Base-by-base conservation (phyloP, 1,284 basidiomycete species). In the Cystobasidiaceae sp. region DNA sequence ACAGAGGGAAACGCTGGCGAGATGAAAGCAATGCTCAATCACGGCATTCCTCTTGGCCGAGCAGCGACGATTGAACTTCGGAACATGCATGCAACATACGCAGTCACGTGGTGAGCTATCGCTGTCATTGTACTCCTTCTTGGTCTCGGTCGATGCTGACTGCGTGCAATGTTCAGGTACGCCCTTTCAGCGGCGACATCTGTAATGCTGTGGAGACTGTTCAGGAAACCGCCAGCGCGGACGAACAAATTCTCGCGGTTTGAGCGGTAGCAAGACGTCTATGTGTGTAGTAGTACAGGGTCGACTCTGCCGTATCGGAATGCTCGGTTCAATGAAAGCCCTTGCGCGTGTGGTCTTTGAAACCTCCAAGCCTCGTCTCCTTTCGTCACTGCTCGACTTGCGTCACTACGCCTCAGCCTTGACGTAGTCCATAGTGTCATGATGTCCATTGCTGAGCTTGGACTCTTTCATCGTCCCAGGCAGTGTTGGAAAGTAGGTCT, bases 71-170 rank as follows among this genome's bases (percentile, higher is more conserved):
- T 97, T 45, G 91, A 97, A 74, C 79, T 99, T 54, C 83, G 96
- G 44, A 98, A 99, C 77, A 86, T 92, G 62, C 94, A 99, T 80
- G 82, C 91, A 8, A 93, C 92, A 5, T 99, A 99, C 76, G 90
- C 94, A 5, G 84, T 88, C 19, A 99, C 94, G 11, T 99, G 94
- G 94, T 93, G 17, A 32, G 56, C 39, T 9, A 17, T 21, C 4
- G 1, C 21, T 8, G 11, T 9, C 37, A 39, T 39, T 39, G 9
- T 9, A 39, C n/a, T n/a, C n/a, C n/a, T n/a, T n/a, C n/a, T n/a
- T n/a, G n/a, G n/a, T 9, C 37, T 39, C 37, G 37, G n/a, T n/a
- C 11, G 50, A 19, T 33, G 11, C 37, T 9, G 11, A 39, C n/a
- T n/a, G 37, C 37, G 9, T 39, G n/a, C 37, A 9, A 9, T 39